A percentile compares a stretch with the other conserved stretches of the same genome.
phyloP scores from a whole-genome alignment of 2,329 filamentous ascomycete genomes.

The Aspergillus proliferans region DNA sequence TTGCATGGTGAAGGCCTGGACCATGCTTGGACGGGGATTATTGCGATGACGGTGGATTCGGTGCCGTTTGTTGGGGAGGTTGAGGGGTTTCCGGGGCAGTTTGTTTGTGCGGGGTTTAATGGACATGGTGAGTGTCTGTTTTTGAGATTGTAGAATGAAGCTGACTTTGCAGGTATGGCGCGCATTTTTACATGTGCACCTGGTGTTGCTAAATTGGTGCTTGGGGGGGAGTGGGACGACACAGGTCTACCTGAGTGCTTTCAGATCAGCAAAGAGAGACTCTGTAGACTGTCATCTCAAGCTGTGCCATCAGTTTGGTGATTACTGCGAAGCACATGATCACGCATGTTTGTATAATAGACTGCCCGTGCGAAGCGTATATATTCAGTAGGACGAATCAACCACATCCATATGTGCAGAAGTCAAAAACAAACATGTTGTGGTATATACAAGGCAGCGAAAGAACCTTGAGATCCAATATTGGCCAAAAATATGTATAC shows the following conservation, averaged over 20 bases:
- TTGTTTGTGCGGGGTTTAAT: conserved; percentile 47
- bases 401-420: neutral
- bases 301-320: conserved; percentile 16
- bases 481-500: neutral
- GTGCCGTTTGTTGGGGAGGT: conserved; percentile 44
- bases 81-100: conserved; percentile 39
- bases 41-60: conserved; percentile 43
- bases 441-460: neutral
- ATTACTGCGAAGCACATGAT: neutral
- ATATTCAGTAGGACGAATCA: neutral
- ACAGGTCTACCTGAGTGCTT: conserved; percentile 37
- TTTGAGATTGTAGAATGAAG: neutral
- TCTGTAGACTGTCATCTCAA: conserved; percentile 11
- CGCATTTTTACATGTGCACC: conserved; percentile 47
- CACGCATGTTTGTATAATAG: no score
- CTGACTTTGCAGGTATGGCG: conserved; percentile 19
- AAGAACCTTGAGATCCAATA: neutral
- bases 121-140: conserved; percentile 32
- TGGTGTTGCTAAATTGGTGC: conserved; percentile 38
- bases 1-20: conserved; percentile 40
- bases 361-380: neutral
- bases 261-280: conserved; percentile 23
- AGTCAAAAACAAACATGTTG: neutral
- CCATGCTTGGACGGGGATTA: conserved; percentile 45
- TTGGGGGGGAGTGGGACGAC: conserved; percentile 32